A percentile compares a stretch with the other conserved stretches of the same genome.
Evolutionary conservation across 1,284 basidiomycete species (phyloP).

Genomic region (Austroboletus niveus): DNA sequence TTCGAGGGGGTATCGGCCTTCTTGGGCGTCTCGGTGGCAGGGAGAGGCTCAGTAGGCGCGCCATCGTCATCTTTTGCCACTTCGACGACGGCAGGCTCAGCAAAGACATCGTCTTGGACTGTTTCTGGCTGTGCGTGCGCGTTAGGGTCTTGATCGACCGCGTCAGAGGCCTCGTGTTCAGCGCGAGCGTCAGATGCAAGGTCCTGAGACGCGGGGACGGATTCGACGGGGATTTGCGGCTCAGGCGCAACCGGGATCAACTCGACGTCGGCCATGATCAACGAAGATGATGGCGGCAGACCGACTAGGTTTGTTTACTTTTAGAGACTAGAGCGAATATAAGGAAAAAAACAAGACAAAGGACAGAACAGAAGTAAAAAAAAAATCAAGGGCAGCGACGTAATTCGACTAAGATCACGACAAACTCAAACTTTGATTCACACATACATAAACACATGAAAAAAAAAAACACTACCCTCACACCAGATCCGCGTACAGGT

Average conservation of each 20-base stretch:
- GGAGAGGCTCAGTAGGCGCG: constrained; percentile 11
- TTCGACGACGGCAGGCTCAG: constrained; percentile 17
- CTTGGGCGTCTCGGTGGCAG: constrained; percentile 21
- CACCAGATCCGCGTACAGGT: constrained; percentile 55
- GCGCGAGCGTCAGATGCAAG: constrained; percentile 35
- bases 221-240: constrained; percentile 18
- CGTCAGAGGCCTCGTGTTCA: constrained; percentile 52
- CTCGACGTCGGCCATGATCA: constrained; percentile 49
- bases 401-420: constrained; percentile 14
- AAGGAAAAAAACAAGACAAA: constrained; percentile 17
- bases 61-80: constrained; percentile 10
- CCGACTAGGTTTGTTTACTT: background rate
- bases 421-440: constrained; percentile 15
- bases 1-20: constrained; percentile 25
- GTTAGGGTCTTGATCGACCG: constrained; percentile 31
- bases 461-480: constrained; percentile 21
- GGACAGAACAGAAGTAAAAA: background rate
- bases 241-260: constrained; percentile 28
- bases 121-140: constrained; percentile 28
- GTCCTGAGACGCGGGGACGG: constrained; percentile 25
- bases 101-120: constrained; percentile 22
- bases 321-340: constrained; percentile 6
- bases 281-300: constrained; percentile 19
- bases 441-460: constrained; percentile 22
- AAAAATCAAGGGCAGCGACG: constrained; percentile 21